Evolutionary conservation across 192 early-diverging fungal species (phyloP), one percentile per base, ranked within the genome.

Genomic region (Backusella circina): DNA sequence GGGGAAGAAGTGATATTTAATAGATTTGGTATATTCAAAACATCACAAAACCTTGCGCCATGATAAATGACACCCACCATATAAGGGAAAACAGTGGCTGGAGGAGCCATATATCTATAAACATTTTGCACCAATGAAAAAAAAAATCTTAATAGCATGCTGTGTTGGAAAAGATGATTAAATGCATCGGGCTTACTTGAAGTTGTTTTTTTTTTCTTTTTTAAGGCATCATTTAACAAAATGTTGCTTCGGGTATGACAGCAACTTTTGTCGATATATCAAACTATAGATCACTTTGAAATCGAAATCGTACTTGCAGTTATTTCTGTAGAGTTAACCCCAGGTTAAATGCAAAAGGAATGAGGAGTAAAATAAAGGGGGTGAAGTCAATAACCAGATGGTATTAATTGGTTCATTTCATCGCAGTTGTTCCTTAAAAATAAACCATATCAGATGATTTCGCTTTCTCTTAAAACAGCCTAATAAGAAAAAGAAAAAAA

Each of bases 371-470:
- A 35, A 67, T 21, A 35, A 33, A 37, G 33, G 33, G 65, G 32
- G 65, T 0, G 3, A 30, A 35, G 32, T 47, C 44, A 26, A 61
- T n/a, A 61, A 36, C 67, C 67, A 68, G 67, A 68, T 68, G 67
- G 36, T 67, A 35, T 0, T 67, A 33, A 68, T 68, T 68, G 67
- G 67, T 68, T 35, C 67, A 36, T 67, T 16, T 36, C 66, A 38
- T 68, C 67, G 13, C 9, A 23, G 12, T 36, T 68, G 32, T 33
- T 33, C n/a, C 32, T 36, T 38, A 37, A 35, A 67, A 67, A 38
- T 28, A 21, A 31, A n/a, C 32, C 33, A 67, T 36, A 68, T 68
- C 67, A 68, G 37, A 68, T 68, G 67, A 68, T 68, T 33, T 7
- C n/a, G 9, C 12, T 36, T 9, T 9, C 4, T 28, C 12, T 12